These are phyloP conservation scores for Chimonanthus salicifolius DNA, from an alignment of 164 flowering plant species.

Conservation along the genomic window DNA sequence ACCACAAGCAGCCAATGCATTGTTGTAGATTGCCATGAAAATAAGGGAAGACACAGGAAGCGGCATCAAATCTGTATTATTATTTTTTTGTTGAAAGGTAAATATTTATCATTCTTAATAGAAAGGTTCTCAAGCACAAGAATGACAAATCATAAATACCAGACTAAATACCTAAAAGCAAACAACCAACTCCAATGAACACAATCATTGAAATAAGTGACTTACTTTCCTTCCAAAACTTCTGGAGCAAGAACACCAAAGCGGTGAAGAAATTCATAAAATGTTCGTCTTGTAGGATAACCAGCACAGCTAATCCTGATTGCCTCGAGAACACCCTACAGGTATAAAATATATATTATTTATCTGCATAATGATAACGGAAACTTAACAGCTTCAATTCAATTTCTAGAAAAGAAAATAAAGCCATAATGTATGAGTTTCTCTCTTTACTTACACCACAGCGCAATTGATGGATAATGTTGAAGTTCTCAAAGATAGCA, in stretches of 20 bases:
- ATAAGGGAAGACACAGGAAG: background rate
- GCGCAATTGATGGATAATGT: conserved; percentile 85
- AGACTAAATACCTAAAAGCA: conserved; percentile 3
- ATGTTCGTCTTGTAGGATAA: conserved; percentile 92
- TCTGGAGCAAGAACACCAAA: conserved; percentile 97
- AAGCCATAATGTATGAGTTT: background rate
- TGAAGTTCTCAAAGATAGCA: conserved; percentile 85
- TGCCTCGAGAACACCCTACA: conserved; percentile 98
- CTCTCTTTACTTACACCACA: conserved; percentile 82
- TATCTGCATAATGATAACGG: background rate
- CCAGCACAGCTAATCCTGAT: conserved; percentile 99
- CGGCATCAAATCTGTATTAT: background rate
- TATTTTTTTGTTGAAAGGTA: too few relatives aligned
- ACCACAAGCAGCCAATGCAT: too few relatives aligned
- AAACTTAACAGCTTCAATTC: background rate
- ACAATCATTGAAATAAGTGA: conserved; percentile 1
- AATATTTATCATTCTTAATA: too few relatives aligned
- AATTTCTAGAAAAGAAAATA: background rate
- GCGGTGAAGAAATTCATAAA: conserved; percentile 89
- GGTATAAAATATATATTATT: background rate
- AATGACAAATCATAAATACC: background rate
- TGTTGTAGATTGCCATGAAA: too few relatives aligned
- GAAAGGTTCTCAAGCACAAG: too few relatives aligned
- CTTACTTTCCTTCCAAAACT: conserved; percentile 90
- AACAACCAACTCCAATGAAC: conserved; percentile 41